phyloP scores from a whole-genome alignment of 805 yeast genomes.

The Allodekkera sacchari region DNA sequence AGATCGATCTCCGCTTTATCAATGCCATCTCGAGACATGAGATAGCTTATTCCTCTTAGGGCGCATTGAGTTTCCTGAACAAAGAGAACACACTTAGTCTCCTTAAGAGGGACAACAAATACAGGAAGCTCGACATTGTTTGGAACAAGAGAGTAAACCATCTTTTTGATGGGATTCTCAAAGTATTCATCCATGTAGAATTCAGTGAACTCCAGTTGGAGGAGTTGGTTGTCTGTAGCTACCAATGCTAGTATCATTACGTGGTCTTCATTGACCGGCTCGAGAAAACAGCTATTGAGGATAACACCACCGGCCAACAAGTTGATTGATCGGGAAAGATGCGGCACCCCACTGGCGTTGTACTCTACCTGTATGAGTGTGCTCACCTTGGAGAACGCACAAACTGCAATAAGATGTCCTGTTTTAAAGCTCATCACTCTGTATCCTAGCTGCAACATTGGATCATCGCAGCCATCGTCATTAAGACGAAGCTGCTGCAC shows the following conservation, averaged over 20 bases:
- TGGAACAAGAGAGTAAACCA: conserved; percentile 6
- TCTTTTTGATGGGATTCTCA: conserved; percentile 11
- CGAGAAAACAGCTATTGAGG: conserved; percentile 16
- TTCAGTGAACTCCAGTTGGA: conserved; percentile 18
- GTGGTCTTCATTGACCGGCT: conserved; percentile 12
- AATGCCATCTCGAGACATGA: conserved; percentile 20
- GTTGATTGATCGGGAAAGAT: conserved; percentile 14
- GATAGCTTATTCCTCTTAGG: conserved; percentile 17
- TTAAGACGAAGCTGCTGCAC: conserved; percentile 10
- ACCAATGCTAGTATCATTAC: conserved; percentile 16
- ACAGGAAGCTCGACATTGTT: conserved; percentile 21
- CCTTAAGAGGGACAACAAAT: conserved; percentile 16
- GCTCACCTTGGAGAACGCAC: conserved; percentile 17
- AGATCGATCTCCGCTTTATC: conserved; percentile 14
- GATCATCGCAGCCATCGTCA: conserved; percentile 6
- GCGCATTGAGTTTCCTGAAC: conserved; percentile 17
- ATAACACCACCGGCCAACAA: conserved; percentile 16
- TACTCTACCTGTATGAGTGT: conserved; percentile 12
- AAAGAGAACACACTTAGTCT: conserved; percentile 18
- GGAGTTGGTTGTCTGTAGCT: conserved; percentile 13
- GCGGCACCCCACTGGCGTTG: conserved; percentile 12
- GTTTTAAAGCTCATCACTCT: conserved; percentile 8
- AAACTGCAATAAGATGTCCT: conserved; percentile 16
- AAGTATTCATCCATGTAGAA: conserved; percentile 10
- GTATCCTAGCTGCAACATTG: conserved; percentile 12